Conservation (phyloP, 129 eudicot genomes). For the Pseudognaphalium luteoalbum region DNA sequence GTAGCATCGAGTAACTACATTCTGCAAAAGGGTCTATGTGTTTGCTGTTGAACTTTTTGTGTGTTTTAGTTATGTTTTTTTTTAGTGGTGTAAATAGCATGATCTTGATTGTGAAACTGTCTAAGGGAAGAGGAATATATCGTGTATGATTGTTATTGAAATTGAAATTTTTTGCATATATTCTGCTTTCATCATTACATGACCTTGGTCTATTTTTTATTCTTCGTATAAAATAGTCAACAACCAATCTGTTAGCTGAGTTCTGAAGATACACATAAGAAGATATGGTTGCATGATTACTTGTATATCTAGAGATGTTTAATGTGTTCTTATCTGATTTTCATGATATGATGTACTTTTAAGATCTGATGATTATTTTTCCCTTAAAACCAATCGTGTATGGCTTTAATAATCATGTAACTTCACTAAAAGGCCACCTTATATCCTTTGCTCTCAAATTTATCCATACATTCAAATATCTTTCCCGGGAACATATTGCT, state of each 20-base stretch:
- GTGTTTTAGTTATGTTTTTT: constrained; percentile 7
- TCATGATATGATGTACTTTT: too few relatives aligned
- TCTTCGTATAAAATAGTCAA: too few relatives aligned
- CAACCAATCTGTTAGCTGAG: not conserved
- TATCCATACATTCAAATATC: not conserved
- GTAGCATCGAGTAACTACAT: constrained; percentile 12
- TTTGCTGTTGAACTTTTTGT: constrained; percentile 10
- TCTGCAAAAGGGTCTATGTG: not conserved
- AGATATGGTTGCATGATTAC: not conserved
- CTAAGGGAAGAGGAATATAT: not conserved
- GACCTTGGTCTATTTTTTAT: not conserved
- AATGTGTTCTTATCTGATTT: too few relatives aligned
- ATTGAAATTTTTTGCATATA: not conserved
- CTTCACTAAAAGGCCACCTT: not conserved
- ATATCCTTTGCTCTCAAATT: not conserved
- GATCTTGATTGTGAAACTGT: constrained; percentile 11
- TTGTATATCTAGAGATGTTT: not conserved
- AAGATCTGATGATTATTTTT: too few relatives aligned
- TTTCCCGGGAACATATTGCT: not conserved
- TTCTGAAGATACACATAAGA: not conserved
- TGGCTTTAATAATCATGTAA: too few relatives aligned
- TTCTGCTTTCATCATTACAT: not conserved
- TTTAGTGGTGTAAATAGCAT: constrained; percentile 8
- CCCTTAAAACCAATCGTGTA: too few relatives aligned
- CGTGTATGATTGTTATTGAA: not conserved